These are phyloP conservation scores for Discostella stelligeroides DNA, from an alignment of 108 stramenopile genomes.

Conservation along the genomic window DNA sequence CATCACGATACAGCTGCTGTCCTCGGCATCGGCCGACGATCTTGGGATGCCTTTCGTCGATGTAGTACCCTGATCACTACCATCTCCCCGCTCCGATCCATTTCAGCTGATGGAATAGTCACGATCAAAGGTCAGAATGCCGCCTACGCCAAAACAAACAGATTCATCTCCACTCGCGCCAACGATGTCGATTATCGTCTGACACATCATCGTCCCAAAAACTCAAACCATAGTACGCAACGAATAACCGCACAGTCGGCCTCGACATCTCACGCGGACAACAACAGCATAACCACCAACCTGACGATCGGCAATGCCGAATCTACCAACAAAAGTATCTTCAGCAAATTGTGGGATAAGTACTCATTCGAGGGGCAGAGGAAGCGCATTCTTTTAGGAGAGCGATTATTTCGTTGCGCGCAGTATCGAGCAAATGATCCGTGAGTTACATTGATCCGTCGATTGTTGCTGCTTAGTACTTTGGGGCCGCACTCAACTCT, in stretches of 20 bases:
- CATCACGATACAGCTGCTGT: slow-evolving; percentile 18
- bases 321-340: slow-evolving; percentile 36
- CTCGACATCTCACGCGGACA: background rate
- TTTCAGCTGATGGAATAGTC: background rate
- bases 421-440: slow-evolving; percentile 69
- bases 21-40: slow-evolving; percentile 10
- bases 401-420: slow-evolving; percentile 72
- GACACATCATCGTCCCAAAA: slow-evolving; percentile 2
- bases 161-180: background rate
- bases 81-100: background rate
- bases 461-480: slow-evolving; percentile 10
- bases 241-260: background rate
- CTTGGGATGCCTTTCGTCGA: slow-evolving; percentile 1
- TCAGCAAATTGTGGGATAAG: slow-evolving; percentile 51
- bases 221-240: background rate
- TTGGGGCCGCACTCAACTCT: background rate
- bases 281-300: slow-evolving; percentile 9
- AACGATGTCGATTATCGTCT: background rate
- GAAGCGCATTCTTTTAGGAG: slow-evolving; percentile 66
- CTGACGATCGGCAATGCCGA: slow-evolving; percentile 15
- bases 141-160: background rate
- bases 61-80: background rate
- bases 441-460: slow-evolving; percentile 38
- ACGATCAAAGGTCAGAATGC: background rate
- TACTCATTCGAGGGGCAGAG: slow-evolving; percentile 68